A percentile compares a stretch with the other conserved stretches of the same genome.
Conservation (phyloP, 208 protist species). For the Leishmania tropica region DNA sequence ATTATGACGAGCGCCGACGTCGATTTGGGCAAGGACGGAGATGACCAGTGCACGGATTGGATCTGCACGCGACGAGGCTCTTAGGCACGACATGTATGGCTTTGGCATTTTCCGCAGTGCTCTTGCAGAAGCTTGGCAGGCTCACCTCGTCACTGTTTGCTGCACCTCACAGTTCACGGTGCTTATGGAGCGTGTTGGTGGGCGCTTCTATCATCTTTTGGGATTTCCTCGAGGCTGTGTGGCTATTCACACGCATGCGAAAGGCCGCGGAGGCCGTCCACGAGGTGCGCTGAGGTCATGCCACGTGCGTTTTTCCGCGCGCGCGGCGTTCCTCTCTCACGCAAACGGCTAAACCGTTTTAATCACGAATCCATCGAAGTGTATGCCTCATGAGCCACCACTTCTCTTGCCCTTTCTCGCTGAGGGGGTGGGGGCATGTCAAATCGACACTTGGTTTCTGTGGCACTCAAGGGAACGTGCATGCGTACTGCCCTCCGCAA, state of each 20-base stretch:
- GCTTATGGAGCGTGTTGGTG: background rate
- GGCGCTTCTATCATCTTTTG: background rate
- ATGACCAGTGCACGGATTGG: conserved; percentile 81
- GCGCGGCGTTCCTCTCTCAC: background rate
- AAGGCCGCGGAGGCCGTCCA: background rate
- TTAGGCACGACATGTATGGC: background rate
- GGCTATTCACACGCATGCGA: too few relatives aligned
- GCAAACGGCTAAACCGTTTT: background rate
- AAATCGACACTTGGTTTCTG: background rate
- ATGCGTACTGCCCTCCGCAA: background rate
- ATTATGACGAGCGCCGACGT: conserved; percentile 41
- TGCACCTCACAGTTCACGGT: background rate
- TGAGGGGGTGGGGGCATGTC: too few relatives aligned
- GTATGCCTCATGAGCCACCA: background rate
- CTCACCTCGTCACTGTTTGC: background rate
- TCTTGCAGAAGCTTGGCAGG: background rate
- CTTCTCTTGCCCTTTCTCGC: background rate
- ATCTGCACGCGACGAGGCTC: conserved; percentile 53
- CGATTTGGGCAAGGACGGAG: conserved; percentile 77
- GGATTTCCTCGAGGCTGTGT: background rate
- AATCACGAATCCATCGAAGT: background rate
- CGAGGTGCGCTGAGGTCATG: background rate
- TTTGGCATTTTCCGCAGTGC: background rate
- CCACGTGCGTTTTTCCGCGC: background rate
- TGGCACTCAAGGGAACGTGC: too few relatives aligned